phyloP scores from a whole-genome alignment of 192 early-diverging fungal species.

The Rhizophagus clarus region DNA sequence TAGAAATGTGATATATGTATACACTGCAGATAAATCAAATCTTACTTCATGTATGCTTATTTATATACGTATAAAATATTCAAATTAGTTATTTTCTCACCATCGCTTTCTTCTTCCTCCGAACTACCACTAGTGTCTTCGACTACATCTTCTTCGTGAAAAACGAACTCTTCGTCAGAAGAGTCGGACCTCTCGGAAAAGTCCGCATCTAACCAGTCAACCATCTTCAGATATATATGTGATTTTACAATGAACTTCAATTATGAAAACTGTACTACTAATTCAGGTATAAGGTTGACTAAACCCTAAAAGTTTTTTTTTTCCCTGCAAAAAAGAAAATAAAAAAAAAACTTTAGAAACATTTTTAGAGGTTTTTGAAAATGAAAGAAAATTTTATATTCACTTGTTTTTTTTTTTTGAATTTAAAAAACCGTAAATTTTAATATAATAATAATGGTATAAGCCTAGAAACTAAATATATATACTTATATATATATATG shows the following conservation, averaged over 20 bases:
- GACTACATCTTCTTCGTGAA: background rate
- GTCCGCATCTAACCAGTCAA: background rate
- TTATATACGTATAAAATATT: background rate
- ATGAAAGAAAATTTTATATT: background rate
- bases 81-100: background rate
- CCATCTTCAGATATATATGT: background rate
- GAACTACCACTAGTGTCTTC: background rate
- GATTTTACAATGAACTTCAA: background rate
- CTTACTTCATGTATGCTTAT: background rate
- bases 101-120: background rate
- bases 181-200: background rate
- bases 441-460: background rate
- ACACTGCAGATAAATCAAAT: no score
- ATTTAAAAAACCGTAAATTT: background rate
- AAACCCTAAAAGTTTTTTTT: background rate
- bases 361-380: background rate
- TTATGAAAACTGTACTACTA: background rate
- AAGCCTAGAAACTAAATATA: background rate
- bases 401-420: background rate
- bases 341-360: background rate
- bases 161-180: background rate
- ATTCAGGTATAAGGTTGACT: background rate
- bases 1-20: no score
- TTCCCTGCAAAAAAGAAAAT: background rate
- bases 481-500: background rate